A percentile compares a stretch with the other conserved stretches of the same genome.
phyloP scores from a whole-genome alignment of 306 rosid species.

The Canavalia gladiata region DNA sequence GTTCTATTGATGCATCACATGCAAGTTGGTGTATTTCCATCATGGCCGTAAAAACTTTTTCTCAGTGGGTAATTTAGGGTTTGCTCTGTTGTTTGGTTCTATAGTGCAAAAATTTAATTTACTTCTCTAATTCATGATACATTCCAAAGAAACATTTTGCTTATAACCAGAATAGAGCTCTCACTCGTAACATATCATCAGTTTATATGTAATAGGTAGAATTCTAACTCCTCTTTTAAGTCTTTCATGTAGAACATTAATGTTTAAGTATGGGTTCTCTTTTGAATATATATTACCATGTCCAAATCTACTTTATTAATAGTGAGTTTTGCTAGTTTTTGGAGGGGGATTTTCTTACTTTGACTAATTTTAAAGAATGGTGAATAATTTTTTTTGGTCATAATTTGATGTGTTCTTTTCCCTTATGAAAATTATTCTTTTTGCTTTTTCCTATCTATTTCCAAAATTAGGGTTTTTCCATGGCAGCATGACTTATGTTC shows the following conservation, averaged over 20 bases:
- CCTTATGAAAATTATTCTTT: slow-evolving; percentile 79
- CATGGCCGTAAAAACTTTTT: too few relatives aligned
- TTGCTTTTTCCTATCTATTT: too few relatives aligned
- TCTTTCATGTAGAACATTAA: slow-evolving; percentile 51
- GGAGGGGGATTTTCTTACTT: slow-evolving; percentile 49
- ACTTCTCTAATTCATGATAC: slow-evolving; percentile 54
- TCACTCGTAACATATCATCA: slow-evolving; percentile 57
- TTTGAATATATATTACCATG: slow-evolving; percentile 50
- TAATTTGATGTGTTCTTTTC: slow-evolving; percentile 86
- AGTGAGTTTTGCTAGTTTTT: slow-evolving; percentile 48
- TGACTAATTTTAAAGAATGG: slow-evolving; percentile 72
- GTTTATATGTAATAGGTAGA: slow-evolving; percentile 66
- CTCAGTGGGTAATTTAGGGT: too few relatives aligned
- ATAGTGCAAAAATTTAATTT: slow-evolving; percentile 55
- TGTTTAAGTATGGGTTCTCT: slow-evolving; percentile 54
- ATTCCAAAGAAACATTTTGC: slow-evolving; percentile 59
- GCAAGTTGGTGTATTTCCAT: too few relatives aligned
- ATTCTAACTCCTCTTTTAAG: slow-evolving; percentile 54
- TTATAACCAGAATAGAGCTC: slow-evolving; percentile 60
- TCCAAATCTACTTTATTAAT: slow-evolving; percentile 51
- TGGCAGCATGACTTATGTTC: too few relatives aligned
- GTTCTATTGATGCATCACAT: too few relatives aligned
- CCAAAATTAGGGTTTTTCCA: too few relatives aligned
- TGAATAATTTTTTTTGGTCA: slow-evolving; percentile 74
- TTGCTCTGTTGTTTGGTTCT: slow-evolving; percentile 56